Conservation (phyloP, 1,139 yeast genomes). For the Yamadazyma trypodendri region DNA sequence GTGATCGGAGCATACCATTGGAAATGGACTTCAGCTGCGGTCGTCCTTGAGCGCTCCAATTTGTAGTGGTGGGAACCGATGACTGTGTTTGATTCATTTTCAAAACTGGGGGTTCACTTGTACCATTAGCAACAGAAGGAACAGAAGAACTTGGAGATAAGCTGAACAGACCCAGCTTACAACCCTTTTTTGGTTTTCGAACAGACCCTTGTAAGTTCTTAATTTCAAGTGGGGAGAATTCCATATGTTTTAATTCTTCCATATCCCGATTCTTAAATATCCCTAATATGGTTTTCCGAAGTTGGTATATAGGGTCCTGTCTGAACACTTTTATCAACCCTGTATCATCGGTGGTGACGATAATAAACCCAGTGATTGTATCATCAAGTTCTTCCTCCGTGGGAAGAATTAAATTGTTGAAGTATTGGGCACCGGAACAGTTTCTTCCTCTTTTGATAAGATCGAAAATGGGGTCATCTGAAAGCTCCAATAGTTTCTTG, state of each 20-base stretch:
- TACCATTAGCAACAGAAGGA: conserved; percentile 5
- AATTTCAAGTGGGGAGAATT: background rate
- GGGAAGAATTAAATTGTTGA: conserved; percentile 6
- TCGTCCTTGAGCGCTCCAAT: conserved; percentile 3
- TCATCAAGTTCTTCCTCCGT: conserved; percentile 16
- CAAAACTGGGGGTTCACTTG: conserved; percentile 1
- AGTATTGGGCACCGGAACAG: conserved; percentile 4
- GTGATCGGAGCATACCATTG: conserved; percentile 11
- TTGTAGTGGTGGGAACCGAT: conserved; percentile 1
- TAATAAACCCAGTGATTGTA: conserved; percentile 45
- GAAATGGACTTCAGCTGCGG: conserved; percentile 15
- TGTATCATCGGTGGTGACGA: conserved; percentile 73
- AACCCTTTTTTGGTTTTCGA: background rate
- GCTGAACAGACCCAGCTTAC: background rate
- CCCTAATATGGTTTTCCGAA: conserved; percentile 24
- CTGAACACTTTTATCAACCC: conserved; percentile 79
- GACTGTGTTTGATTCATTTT: conserved; percentile 2
- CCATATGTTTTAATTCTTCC: conserved; percentile 4
- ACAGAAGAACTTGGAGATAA: conserved; percentile 11
- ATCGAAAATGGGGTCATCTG: conserved; percentile 79
- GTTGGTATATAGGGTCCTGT: conserved; percentile 63
- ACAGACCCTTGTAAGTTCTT: background rate
- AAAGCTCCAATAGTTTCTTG: conserved; percentile 59
- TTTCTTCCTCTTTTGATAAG: conserved; percentile 32
- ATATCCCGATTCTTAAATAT: conserved; percentile 12